Conservation (phyloP, 495 filamentous ascomycete species). For the Pyronema domesticum region DNA sequence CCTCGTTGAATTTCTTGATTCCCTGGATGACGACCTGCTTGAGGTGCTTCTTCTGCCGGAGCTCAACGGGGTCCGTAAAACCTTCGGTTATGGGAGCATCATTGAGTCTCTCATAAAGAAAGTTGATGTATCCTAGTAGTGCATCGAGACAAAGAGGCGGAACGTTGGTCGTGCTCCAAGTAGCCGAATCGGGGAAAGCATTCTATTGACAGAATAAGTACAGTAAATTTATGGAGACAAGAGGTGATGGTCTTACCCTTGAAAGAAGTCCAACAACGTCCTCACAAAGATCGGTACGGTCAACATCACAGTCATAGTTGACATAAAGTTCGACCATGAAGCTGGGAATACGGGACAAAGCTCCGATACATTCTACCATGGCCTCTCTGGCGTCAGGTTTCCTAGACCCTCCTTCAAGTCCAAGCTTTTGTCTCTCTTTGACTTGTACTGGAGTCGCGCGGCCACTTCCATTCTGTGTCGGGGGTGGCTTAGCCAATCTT, state of each 20-base stretch:
- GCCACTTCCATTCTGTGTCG: slow-evolving; percentile 61
- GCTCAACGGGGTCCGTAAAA: slow-evolving; percentile 42
- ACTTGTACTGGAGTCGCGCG: slow-evolving; percentile 83
- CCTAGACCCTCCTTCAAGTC: slow-evolving; percentile 76
- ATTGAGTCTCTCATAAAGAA: slow-evolving; percentile 70
- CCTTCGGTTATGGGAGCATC: slow-evolving; percentile 45
- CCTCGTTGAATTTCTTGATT: slow-evolving; percentile 85
- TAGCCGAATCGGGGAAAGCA: slow-evolving; percentile 91
- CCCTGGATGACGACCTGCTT: slow-evolving; percentile 83
- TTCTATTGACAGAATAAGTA: slow-evolving; percentile 31
- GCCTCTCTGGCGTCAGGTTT: slow-evolving; percentile 91
- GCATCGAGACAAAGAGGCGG: slow-evolving; percentile 88
- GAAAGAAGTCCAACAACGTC: slow-evolving; percentile 87
- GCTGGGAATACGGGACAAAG: slow-evolving; percentile 73
- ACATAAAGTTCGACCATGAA: slow-evolving; percentile 91
- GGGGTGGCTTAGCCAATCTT: slow-evolving; percentile 63
- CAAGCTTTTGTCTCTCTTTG: slow-evolving; percentile 81
- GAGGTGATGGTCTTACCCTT: slow-evolving; percentile 26
- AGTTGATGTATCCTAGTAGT: slow-evolving; percentile 76
- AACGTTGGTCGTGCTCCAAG: slow-evolving; percentile 98
- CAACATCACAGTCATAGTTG: slow-evolving; percentile 95
- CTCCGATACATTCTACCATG: slow-evolving; percentile 94
- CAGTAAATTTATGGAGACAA: background rate
- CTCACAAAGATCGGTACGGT: slow-evolving; percentile 81
- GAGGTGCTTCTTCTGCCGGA: slow-evolving; percentile 51